Percentiles rank a stretch among this genome's conserved stretches.
These are phyloP conservation scores for Quercus tomentella DNA, from an alignment of 331 rosid genomes.

Conservation along the genomic window DNA sequence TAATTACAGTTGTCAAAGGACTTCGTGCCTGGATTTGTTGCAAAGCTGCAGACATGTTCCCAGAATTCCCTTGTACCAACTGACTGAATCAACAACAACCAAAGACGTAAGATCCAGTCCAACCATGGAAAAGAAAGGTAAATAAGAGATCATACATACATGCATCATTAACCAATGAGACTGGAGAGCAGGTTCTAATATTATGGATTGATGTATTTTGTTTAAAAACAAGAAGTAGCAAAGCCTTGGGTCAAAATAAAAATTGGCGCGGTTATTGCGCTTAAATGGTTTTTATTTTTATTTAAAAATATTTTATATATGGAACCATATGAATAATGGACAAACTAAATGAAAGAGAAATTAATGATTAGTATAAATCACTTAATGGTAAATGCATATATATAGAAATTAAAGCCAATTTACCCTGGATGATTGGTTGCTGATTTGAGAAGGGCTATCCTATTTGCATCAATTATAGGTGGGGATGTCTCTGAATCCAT, in stretches of 20 bases:
- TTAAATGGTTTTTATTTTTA: too few species aligned
- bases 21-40: constrained; percentile 73
- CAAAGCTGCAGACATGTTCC: constrained; percentile 68
- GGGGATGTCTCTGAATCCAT: constrained; percentile 74
- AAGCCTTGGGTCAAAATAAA: too few species aligned
- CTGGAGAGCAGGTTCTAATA: too few species aligned
- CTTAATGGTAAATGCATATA: neutral
- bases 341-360: too few species aligned
- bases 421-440: constrained; percentile 80
- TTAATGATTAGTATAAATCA: too few species aligned
- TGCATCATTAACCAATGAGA: too few species aligned
- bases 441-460: constrained; percentile 71
- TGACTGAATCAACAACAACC: constrained; percentile 50
- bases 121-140: neutral
- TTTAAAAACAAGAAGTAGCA: too few species aligned
- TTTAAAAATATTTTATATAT: too few species aligned
- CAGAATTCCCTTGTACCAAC: constrained; percentile 69
- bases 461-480: constrained; percentile 64
- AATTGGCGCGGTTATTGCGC: too few species aligned
- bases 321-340: too few species aligned
- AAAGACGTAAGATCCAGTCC: constrained; percentile 12
- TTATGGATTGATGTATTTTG: too few species aligned
- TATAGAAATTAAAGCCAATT: constrained; percentile 12
- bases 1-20: constrained; percentile 57
- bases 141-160: neutral